A percentile compares a stretch with the other conserved stretches of the same genome.
Conservation (phyloP, 306 rosid species). For the Astragalus membranaceus region DNA sequence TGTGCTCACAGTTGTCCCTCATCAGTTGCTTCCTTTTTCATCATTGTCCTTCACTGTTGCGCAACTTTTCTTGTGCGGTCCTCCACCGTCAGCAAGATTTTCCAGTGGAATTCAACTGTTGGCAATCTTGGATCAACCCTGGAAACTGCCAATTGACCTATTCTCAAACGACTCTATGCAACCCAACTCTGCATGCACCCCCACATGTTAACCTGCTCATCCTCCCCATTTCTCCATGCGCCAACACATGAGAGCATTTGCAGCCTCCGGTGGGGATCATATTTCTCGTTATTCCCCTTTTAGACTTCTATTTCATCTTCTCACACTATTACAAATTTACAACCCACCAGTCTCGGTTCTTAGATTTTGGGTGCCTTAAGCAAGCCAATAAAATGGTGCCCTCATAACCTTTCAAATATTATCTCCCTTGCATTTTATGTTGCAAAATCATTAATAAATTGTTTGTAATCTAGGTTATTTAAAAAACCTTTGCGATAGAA, state of each 20-base stretch:
- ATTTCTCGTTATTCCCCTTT: background rate
- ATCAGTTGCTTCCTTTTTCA: background rate
- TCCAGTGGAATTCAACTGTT: background rate
- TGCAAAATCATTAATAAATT: too few species aligned
- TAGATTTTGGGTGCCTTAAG: too few species aligned
- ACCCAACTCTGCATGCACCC: background rate
- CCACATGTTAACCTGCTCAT: background rate
- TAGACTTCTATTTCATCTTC: background rate
- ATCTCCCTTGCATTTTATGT: too few species aligned
- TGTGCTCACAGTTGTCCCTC: background rate
- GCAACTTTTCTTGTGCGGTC: background rate
- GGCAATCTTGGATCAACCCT: background rate
- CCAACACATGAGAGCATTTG: background rate
- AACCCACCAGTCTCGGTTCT: too few species aligned
- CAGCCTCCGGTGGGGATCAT: background rate
- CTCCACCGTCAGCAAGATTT: background rate
- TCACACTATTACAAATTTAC: background rate
- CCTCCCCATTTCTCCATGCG: background rate
- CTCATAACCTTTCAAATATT: too few species aligned
- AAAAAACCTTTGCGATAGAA: too few species aligned
- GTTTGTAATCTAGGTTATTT: too few species aligned
- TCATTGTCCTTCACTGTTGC: background rate
- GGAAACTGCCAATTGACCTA: background rate
- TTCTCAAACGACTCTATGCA: background rate
- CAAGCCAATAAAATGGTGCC: too few species aligned